These are phyloP conservation scores for Trametes elegans DNA, from an alignment of 768 basidiomycete species.

Conservation along the genomic window DNA sequence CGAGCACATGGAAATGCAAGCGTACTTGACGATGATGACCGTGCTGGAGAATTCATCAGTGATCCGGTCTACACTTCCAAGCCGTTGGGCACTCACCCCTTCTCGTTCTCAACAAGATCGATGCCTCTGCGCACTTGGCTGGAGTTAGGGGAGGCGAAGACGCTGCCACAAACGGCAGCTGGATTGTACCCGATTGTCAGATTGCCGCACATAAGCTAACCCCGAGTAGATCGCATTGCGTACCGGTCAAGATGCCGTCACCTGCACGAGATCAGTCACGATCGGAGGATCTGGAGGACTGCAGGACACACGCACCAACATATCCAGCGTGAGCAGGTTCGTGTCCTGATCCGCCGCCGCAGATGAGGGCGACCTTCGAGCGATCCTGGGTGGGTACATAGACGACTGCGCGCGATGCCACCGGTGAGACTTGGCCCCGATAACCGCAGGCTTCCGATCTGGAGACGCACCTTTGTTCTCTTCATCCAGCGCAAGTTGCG, in stretches of 20 bases:
- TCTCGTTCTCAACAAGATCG: slow-evolving; percentile 68
- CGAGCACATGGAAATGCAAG: not conserved
- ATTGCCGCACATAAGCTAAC: not conserved
- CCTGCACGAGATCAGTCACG: slow-evolving; percentile 38
- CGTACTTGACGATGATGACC: slow-evolving; percentile 80
- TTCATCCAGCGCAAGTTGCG: slow-evolving; percentile 66
- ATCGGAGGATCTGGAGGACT: not conserved
- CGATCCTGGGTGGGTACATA: slow-evolving; percentile 55
- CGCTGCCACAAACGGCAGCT: slow-evolving; percentile 82
- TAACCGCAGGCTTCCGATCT: not conserved
- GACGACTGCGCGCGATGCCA: slow-evolving; percentile 45
- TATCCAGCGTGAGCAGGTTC: slow-evolving; percentile 90
- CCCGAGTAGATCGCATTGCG: not conserved
- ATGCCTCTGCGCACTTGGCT: slow-evolving; percentile 81
- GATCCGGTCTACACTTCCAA: not conserved
- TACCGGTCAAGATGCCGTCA: slow-evolving; percentile 75
- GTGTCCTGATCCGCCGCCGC: slow-evolving; percentile 86
- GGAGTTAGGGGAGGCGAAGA: slow-evolving; percentile 90
- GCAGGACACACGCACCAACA: slow-evolving; percentile 55
- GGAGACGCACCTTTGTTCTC: slow-evolving; percentile 67
- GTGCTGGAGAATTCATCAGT: slow-evolving; percentile 44
- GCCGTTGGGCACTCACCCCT: slow-evolving; percentile 48
- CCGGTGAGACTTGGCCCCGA: not conserved
- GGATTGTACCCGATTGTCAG: not conserved
- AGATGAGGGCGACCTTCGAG: slow-evolving; percentile 72